Percentiles rank a stretch among this genome's conserved stretches.
Conservation (phyloP, 352 stramenopile genomes). For the Globisporangium spiculum region DNA sequence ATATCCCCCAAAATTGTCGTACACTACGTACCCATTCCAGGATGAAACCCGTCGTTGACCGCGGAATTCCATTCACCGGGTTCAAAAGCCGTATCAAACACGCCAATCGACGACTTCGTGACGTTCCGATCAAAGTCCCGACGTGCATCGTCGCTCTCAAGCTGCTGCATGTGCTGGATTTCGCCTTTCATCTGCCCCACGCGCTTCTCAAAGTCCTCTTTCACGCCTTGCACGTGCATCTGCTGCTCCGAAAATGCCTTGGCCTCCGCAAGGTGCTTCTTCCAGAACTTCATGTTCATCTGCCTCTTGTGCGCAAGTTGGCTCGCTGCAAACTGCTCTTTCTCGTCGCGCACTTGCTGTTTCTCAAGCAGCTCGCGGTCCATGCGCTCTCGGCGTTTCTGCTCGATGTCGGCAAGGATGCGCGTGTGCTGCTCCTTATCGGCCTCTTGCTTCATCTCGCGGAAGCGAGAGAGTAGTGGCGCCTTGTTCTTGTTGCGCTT, state of each 20-base stretch:
- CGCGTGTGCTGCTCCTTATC: slow-evolving; percentile 33
- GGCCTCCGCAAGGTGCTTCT: slow-evolving; percentile 55
- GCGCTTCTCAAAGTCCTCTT: slow-evolving; percentile 26
- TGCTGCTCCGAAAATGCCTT: slow-evolving; percentile 49
- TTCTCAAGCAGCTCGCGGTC: slow-evolving; percentile 43
- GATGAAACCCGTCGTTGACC: slow-evolving; percentile 33
- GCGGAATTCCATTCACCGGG: slow-evolving; percentile 61
- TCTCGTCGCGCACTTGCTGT: slow-evolving; percentile 18
- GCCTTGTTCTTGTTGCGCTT: slow-evolving; percentile 58
- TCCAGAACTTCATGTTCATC: slow-evolving; percentile 70
- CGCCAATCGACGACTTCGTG: slow-evolving; percentile 43
- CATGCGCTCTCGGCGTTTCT: slow-evolving; percentile 29
- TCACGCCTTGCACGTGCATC: slow-evolving; percentile 21
- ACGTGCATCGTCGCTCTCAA: slow-evolving; percentile 27
- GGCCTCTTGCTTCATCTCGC: slow-evolving; percentile 50
- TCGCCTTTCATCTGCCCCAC: slow-evolving; percentile 37
- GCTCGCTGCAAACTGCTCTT: slow-evolving; percentile 21
- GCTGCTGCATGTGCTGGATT: slow-evolving; percentile 29
- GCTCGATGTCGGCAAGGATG: slow-evolving; percentile 43
- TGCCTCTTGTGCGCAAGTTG: slow-evolving; percentile 36
- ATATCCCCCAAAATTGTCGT: background rate
- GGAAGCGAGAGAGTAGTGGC: slow-evolving; percentile 45
- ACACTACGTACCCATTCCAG: slow-evolving; percentile 46
- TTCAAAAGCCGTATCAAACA: slow-evolving; percentile 50
- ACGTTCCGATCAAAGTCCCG: slow-evolving; percentile 21